Percentiles rank a stretch among this genome's conserved stretches.
Conservation (phyloP, 129 eudicot species). For the Dittrichia graveolens region DNA sequence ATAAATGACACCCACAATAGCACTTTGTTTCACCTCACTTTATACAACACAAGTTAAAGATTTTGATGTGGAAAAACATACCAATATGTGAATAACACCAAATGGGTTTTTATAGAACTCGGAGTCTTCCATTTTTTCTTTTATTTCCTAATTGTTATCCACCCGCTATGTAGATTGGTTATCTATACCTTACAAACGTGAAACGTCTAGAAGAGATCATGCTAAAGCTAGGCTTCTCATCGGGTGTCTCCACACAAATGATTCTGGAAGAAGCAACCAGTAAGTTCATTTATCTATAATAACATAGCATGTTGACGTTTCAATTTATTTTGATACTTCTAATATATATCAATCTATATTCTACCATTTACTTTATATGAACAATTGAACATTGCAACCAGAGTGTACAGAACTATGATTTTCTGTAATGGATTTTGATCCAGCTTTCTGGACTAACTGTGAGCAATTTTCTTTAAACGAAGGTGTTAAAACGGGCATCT, state of each 20-base stretch:
- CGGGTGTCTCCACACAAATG: conserved; percentile 50
- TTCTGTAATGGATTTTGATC: conserved; percentile 4
- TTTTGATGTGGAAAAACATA: not conserved
- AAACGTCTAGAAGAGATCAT: conserved; percentile 80
- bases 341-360: conserved; percentile 13
- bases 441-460: not conserved
- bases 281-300: conserved; percentile 24
- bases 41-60: not conserved
- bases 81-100: not conserved
- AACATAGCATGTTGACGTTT: not conserved
- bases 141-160: conserved; percentile 15
- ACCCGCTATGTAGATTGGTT: conserved; percentile 63
- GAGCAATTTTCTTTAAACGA: not conserved
- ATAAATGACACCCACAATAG: not conserved
- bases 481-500: not conserved
- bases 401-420: not conserved
- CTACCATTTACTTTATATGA: conserved; percentile 6
- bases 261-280: conserved; percentile 41
- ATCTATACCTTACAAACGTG: conserved; percentile 78
- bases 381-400: not conserved
- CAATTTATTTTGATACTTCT: not conserved
- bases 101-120: not conserved
- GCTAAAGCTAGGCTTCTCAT: conserved; percentile 77
- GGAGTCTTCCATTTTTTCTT: not conserved
- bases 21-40: not conserved